Conservation (phyloP, 176 grass and related monocot genomes). For the Chloris gayana region DNA sequence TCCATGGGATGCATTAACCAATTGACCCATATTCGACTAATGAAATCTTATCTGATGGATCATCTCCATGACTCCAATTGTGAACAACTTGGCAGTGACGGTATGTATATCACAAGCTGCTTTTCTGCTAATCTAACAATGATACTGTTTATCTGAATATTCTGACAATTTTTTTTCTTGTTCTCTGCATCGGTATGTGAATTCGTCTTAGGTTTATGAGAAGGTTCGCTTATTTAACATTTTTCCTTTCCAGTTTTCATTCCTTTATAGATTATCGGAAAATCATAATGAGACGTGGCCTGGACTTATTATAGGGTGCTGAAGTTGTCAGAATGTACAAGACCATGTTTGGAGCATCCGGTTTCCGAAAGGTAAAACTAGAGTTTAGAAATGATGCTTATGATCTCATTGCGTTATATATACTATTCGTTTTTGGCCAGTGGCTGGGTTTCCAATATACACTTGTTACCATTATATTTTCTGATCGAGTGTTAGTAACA, state of each 20-base stretch:
- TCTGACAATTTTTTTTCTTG: constrained; percentile 43
- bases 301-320: constrained; percentile 73
- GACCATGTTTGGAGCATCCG: constrained; percentile 90
- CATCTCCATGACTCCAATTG: constrained; percentile 27
- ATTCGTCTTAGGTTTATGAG: constrained; percentile 85
- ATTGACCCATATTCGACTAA: constrained; percentile 6
- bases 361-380: constrained; percentile 81
- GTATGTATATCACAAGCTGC: constrained; percentile 46
- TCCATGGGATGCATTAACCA: neutral
- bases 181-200: constrained; percentile 33
- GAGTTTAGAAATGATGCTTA: neutral
- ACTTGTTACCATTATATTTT: neutral
- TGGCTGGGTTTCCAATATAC: neutral
- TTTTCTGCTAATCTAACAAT: constrained; percentile 11
- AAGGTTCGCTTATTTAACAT: constrained; percentile 57
- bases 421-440: neutral
- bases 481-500: neutral
- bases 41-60: constrained; percentile 42
- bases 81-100: constrained; percentile 60
- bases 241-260: constrained; percentile 32
- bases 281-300: constrained; percentile 31
- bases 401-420: neutral
- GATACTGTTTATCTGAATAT: constrained; percentile 12
- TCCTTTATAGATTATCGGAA: neutral
- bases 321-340: constrained; percentile 99